Conservation (phyloP, 2,329 filamentous ascomycete species). For the Cytospora chrysosperma region DNA sequence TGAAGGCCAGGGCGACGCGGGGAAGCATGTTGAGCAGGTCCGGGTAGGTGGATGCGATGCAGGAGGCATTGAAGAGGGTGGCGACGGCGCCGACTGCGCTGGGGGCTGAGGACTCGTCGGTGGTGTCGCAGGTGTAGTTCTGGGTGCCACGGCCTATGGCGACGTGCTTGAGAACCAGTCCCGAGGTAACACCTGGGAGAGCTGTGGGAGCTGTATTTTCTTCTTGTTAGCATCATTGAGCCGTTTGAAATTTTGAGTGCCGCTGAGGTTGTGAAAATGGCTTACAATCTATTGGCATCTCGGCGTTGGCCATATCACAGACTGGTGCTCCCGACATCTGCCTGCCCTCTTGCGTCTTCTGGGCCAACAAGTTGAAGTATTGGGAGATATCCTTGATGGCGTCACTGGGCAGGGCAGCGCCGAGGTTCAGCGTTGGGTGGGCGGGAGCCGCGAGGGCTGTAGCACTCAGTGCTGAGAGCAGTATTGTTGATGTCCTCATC, state of each 20-base stretch:
- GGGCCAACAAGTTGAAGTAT: conserved; percentile 61
- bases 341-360: conserved; percentile 52
- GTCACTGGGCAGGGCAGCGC: conserved; percentile 40
- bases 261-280: conserved; percentile 31
- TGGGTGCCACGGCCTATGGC: conserved; percentile 85
- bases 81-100: conserved; percentile 71
- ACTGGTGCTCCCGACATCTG: conserved; percentile 40
- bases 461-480: conserved; percentile 47
- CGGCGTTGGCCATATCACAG: conserved; percentile 55
- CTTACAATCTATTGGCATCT: conserved; percentile 40
- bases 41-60: conserved; percentile 69
- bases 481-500: conserved; percentile 52
- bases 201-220: conserved; percentile 49
- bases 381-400: conserved; percentile 49
- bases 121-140: conserved; percentile 83
- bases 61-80: conserved; percentile 84
- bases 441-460: conserved; percentile 43
- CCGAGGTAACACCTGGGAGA: conserved; percentile 60
- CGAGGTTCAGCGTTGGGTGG: conserved; percentile 45
- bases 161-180: conserved; percentile 70
- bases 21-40: conserved; percentile 65
- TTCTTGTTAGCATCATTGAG: conserved; percentile 30
- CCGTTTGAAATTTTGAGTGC: conserved; percentile 31
- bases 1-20: conserved; percentile 65
- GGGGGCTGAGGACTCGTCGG: conserved; percentile 60